phyloP scores from a whole-genome alignment of 176 grass and related monocot species.

The Oryza australiensis region DNA sequence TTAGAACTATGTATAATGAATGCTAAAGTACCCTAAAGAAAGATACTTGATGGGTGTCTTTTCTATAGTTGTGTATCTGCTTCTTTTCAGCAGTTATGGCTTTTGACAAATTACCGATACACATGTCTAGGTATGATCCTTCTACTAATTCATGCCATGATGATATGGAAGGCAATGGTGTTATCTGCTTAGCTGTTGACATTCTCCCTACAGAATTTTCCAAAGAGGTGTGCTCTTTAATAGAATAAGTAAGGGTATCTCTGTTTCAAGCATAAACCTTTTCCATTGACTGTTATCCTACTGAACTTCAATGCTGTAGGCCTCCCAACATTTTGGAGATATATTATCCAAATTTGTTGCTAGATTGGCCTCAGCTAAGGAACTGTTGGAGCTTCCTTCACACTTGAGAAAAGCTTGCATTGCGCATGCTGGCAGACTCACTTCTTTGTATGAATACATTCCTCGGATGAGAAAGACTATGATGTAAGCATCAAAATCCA shows the following conservation, averaged over 20 bases:
- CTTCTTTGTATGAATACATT: conserved; percentile 90
- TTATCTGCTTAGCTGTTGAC: conserved; percentile 92
- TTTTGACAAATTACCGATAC: conserved; percentile 31
- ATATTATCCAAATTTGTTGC: conserved; percentile 77
- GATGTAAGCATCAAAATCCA: conserved; percentile 57
- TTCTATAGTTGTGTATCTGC: not conserved
- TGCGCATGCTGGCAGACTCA: conserved; percentile 65
- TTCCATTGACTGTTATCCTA: not conserved
- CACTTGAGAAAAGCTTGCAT: conserved; percentile 91
- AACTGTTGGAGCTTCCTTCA: conserved; percentile 68
- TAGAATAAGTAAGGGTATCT: conserved; percentile 9
- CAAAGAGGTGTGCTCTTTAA: conserved; percentile 61
- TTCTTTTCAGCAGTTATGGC: not conserved
- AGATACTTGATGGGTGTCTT: conserved; percentile 9
- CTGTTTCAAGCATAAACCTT: not conserved
- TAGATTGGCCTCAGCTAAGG: conserved; percentile 63
- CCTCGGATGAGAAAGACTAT: conserved; percentile 81
- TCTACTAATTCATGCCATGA: conserved; percentile 77
- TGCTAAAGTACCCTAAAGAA: not conserved
- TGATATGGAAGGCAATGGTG: conserved; percentile 70
- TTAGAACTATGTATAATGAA: not conserved
- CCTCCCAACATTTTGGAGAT: conserved; percentile 95
- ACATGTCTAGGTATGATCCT: conserved; percentile 65
- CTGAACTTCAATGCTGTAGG: conserved; percentile 52
- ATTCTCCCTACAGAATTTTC: conserved; percentile 97